Conservation (phyloP, 306 rosid genomes). For the Pyrus communis region DNA sequence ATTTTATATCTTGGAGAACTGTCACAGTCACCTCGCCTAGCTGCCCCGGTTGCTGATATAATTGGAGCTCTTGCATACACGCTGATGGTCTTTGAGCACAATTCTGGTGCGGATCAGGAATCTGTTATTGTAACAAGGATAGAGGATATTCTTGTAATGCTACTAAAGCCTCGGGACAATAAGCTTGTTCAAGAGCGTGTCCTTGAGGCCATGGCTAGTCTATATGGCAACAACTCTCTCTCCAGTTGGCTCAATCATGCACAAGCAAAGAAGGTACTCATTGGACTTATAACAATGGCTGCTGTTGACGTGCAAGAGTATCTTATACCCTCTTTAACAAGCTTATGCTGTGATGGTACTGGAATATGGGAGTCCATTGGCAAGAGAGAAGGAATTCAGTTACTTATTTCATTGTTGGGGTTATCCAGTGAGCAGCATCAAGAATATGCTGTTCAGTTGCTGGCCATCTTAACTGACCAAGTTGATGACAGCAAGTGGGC, state of each 20-base stretch:
- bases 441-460: slow-evolving; percentile 85
- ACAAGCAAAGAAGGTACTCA: slow-evolving; percentile 78
- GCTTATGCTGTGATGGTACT: slow-evolving; percentile 67
- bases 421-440: slow-evolving; percentile 95
- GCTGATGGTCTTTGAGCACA: slow-evolving; percentile 72
- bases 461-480: slow-evolving; percentile 74
- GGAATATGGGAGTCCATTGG: slow-evolving; percentile 90
- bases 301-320: slow-evolving; percentile 72
- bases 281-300: slow-evolving; percentile 85
- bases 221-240: slow-evolving; percentile 72
- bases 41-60: slow-evolving; percentile 82
- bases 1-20: slow-evolving; percentile 85
- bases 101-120: slow-evolving; percentile 39
- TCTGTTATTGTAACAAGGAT: slow-evolving; percentile 56
- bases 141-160: slow-evolving; percentile 73
- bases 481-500: slow-evolving; percentile 99
- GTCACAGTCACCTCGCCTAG: slow-evolving; percentile 67
- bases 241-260: slow-evolving; percentile 64
- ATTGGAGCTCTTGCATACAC: slow-evolving; percentile 94
- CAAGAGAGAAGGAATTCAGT: slow-evolving; percentile 88
- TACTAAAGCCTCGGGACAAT: slow-evolving; percentile 70
- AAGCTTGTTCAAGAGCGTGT: slow-evolving; percentile 85
- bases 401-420: slow-evolving; percentile 76
- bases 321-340: slow-evolving; percentile 65
- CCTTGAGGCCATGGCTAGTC: slow-evolving; percentile 95